Percentiles rank a stretch among this genome's conserved stretches.
Conservation (phyloP, 2,329 filamentous ascomycete genomes). For the Paracorniculantispora psalliotae region DNA sequence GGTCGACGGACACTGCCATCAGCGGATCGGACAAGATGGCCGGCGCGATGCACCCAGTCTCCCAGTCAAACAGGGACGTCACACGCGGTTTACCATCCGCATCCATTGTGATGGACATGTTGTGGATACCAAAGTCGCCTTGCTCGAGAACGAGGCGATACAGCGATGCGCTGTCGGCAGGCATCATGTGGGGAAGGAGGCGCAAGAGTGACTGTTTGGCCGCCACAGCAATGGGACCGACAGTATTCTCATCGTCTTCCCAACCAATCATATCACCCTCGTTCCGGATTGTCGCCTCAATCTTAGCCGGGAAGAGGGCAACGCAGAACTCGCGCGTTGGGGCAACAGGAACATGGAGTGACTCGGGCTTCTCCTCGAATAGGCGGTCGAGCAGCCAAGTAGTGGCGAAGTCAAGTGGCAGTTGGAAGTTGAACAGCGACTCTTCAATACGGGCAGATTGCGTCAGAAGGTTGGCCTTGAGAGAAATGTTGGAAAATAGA, state of each 20-base stretch:
- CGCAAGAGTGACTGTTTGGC: constrained; percentile 25
- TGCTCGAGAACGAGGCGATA: constrained; percentile 31
- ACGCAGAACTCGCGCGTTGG: constrained; percentile 27
- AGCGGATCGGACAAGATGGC: constrained; percentile 24
- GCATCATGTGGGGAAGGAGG: constrained; percentile 22
- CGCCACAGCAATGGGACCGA: constrained; percentile 13
- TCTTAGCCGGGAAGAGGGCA: constrained; percentile 22
- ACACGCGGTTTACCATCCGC: constrained; percentile 16
- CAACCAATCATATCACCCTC: constrained; percentile 23
- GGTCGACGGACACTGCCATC: constrained; percentile 17
- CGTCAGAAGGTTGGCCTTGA: constrained; percentile 3
- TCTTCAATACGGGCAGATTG: constrained; percentile 19
- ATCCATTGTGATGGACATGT: constrained; percentile 23
- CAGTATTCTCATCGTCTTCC: constrained; percentile 18
- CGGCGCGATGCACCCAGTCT: constrained; percentile 26
- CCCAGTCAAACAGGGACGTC: constrained; percentile 28
- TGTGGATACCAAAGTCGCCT: constrained; percentile 30
- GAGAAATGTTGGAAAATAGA: neutral
- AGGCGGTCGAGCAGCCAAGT: constrained; percentile 21
- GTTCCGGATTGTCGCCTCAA: constrained; percentile 22
- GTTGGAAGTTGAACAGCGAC: constrained; percentile 18
- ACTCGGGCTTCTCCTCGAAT: constrained; percentile 22
- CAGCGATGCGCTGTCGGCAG: constrained; percentile 14
- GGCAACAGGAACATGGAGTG: constrained; percentile 20
- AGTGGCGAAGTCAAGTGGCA: constrained; percentile 16